Conservation (phyloP, 176 grass and related monocot species). For the Musa schizocarpa region DNA sequence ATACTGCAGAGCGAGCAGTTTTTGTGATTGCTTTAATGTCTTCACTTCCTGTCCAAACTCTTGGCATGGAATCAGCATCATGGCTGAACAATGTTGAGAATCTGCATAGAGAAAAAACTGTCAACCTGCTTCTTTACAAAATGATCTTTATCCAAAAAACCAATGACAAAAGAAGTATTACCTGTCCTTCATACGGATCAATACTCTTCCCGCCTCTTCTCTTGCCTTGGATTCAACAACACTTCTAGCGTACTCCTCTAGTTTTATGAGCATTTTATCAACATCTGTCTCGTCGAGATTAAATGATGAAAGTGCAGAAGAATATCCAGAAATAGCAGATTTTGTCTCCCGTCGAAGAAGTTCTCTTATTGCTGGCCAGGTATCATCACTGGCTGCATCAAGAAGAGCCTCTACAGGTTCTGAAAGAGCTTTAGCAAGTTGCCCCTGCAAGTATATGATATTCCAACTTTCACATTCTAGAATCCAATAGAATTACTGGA, state of each 20-base stretch:
- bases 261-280: constrained; percentile 55
- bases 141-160: background rate
- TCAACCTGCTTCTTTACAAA: background rate
- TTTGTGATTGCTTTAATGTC: constrained; percentile 98
- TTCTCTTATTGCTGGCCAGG: constrained; percentile 88
- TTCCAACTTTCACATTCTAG: background rate
- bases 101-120: constrained; percentile 26
- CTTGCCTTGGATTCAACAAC: constrained; percentile 87
- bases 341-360: constrained; percentile 77
- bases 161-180: constrained; percentile 8
- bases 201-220: constrained; percentile 71
- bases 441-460: constrained; percentile 46
- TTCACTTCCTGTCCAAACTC: constrained; percentile 97
- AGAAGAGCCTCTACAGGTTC: constrained; percentile 86
- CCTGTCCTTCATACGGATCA: constrained; percentile 98
- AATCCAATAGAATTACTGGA: background rate
- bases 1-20: constrained; percentile 80
- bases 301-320: constrained; percentile 59
- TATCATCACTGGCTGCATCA: constrained; percentile 70
- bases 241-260: constrained; percentile 60
- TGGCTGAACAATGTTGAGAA: constrained; percentile 82
- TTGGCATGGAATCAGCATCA: constrained; percentile 92
- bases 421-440: constrained; percentile 56
- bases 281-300: constrained; percentile 57
- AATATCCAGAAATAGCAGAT: constrained; percentile 49